Evolutionary conservation across 2,329 filamentous ascomycete species (phyloP), one percentile per base, ranked within the genome.

Genomic region (Colletotrichum camelliae): DNA sequence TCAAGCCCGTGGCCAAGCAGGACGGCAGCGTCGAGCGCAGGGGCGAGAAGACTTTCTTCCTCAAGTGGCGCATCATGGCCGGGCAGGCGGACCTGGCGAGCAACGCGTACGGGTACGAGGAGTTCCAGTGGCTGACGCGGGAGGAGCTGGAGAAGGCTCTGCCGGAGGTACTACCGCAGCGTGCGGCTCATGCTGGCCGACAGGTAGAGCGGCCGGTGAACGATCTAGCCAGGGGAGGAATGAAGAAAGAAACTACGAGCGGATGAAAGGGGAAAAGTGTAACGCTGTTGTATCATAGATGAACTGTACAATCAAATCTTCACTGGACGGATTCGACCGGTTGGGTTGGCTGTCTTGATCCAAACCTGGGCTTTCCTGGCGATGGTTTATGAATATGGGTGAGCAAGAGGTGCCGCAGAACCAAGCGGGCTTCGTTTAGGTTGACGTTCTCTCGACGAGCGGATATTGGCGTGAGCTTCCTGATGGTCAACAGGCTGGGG

Each of bases 1-100:
- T 87, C 77, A 87, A 91, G 77, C 89, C 89, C 79, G 79, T 84
- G 80, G 80, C 88, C 82, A 83, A 84, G 79, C 82, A 85, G 79
- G 86, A 89, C 81, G 83, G 84, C 61, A 81, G 83, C 37, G 80
- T 89, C 61, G 81, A 84, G 74, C 80, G 83, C 79, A 86, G 89
- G 72, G 95, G 95, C 70, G 91, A 94, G 81, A 98, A 98, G 90
- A 93, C 93, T 4, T 99, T 99, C 86, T 98, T 98, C 90, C 92
- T 98, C 89, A 98, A 98, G 89, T 95, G 93, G 67, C 92, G 97
- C 78, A 98, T 99, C 84, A 95, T 98, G 94, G 95, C 96, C 39
- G 97, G 97, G n/a, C 97, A 98, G 87, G 95, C 94, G 35, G 91
- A 98, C 84, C 85, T 98, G 68, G 87, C 88, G 77, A 89, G 88